Evolutionary conservation across 495 filamentous ascomycete genomes (phyloP).

Genomic region (Penicilliopsis zonata): DNA sequence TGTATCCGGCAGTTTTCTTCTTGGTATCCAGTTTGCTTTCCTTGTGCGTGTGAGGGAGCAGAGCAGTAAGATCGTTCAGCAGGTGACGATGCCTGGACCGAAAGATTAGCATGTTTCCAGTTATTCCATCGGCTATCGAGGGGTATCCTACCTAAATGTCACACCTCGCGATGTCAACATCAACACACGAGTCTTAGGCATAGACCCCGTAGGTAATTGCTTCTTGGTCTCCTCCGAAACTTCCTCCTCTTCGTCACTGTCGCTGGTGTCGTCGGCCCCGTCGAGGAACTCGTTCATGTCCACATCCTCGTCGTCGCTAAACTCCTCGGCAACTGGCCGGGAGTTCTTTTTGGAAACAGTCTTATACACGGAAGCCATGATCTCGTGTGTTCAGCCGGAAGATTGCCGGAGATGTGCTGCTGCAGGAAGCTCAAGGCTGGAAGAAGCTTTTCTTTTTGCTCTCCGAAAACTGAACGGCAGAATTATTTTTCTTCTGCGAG

Average conservation of each 20-base stretch:
- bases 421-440: conserved; percentile 3
- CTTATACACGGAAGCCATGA: conserved; percentile 93
- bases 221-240: conserved; percentile 23
- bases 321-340: conserved; percentile 15
- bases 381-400: conserved; percentile 9
- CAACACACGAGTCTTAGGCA: conserved; percentile 60
- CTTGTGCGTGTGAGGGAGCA: conserved; percentile 85
- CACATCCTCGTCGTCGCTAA: conserved; percentile 24
- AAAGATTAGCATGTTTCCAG: conserved; percentile 1
- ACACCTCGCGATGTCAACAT: conserved; percentile 85
- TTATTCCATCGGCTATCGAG: not conserved
- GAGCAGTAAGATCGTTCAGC: conserved; percentile 73
- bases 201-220: conserved; percentile 27
- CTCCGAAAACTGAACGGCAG: conserved; percentile 27
- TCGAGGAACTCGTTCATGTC: conserved; percentile 28
- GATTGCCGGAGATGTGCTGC: not conserved
- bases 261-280: conserved; percentile 32
- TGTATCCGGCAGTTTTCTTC: conserved; percentile 55
- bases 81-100: conserved; percentile 72
- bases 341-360: conserved; percentile 58
- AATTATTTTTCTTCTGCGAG: conserved; percentile 25
- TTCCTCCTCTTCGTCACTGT: conserved; percentile 34
- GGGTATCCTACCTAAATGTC: conserved; percentile 57
- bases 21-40: conserved; percentile 96
- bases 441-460: conserved; percentile 1